Evolutionary conservation across 2,329 filamentous ascomycete genomes (phyloP).

Genomic region (Beauveria sp.): DNA sequence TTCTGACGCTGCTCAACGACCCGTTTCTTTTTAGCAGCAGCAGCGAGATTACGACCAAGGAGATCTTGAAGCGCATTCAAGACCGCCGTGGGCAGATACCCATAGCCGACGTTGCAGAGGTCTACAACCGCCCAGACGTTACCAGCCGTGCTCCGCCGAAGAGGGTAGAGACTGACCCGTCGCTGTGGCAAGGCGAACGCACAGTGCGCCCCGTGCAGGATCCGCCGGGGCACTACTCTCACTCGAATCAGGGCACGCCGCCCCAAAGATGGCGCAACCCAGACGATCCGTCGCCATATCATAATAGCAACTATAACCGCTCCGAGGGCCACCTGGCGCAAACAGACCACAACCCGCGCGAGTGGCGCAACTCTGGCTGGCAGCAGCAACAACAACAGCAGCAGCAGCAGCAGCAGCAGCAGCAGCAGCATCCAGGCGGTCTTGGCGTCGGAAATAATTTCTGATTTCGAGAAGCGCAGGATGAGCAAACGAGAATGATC

Average conservation of each 20-base stretch:
- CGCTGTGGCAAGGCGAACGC: constrained; percentile 74
- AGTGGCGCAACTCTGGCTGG: constrained; percentile 53
- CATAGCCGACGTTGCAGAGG: constrained; percentile 51
- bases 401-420: not conserved
- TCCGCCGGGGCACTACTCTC: constrained; percentile 16
- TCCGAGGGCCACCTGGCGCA: constrained; percentile 34
- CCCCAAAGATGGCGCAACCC: constrained; percentile 41
- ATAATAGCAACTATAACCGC: constrained; percentile 34
- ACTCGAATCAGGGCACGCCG: constrained; percentile 38
- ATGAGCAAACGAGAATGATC: not conserved
- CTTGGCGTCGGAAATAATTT: constrained; percentile 41
- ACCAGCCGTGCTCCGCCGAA: constrained; percentile 45
- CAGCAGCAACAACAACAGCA: constrained; percentile 17
- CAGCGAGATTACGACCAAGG: constrained; percentile 89
- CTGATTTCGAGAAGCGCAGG: constrained; percentile 18
- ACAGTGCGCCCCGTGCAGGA: constrained; percentile 71
- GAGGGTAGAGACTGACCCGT: constrained; percentile 80
- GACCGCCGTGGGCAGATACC: constrained; percentile 60
- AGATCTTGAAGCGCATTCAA: constrained; percentile 89
- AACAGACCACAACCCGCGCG: constrained; percentile 37
- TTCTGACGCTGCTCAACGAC: constrained; percentile 80
- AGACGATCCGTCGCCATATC: constrained; percentile 39
- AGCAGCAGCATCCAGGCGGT: constrained; percentile 37
- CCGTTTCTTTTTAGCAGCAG: constrained; percentile 71
- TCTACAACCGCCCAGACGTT: constrained; percentile 51